Conservation (phyloP, 1,284 basidiomycete genomes). For the Cryptococcus sp. region DNA sequence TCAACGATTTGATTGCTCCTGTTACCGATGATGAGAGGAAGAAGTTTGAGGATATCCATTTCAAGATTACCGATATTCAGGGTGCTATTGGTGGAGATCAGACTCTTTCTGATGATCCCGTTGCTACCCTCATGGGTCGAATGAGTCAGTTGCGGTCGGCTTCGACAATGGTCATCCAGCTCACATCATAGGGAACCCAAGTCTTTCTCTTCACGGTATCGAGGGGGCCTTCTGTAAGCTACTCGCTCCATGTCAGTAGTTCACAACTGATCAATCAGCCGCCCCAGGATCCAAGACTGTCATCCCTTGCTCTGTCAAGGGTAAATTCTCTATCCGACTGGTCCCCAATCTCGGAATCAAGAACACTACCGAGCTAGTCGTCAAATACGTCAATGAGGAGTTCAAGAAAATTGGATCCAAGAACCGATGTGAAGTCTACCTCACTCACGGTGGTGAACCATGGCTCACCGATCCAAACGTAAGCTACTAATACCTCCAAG, state of each 20-base stretch:
- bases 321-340: slow-evolving; percentile 86
- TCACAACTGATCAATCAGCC: slow-evolving; percentile 24
- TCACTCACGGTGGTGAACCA: slow-evolving; percentile 78
- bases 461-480: slow-evolving; percentile 57
- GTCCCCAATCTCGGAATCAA: slow-evolving; percentile 79
- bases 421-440: slow-evolving; percentile 67
- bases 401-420: slow-evolving; percentile 80
- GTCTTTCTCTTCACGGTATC: slow-evolving; percentile 90
- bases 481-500: slow-evolving; percentile 7
- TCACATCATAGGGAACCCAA: slow-evolving; percentile 56
- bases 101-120: slow-evolving; percentile 75
- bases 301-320: slow-evolving; percentile 83
- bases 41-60: slow-evolving; percentile 72
- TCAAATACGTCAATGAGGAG: slow-evolving; percentile 66
- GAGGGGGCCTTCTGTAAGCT: slow-evolving; percentile 83
- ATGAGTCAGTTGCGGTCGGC: slow-evolving; percentile 29
- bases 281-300: slow-evolving; percentile 88
- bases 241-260: slow-evolving; percentile 12
- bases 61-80: slow-evolving; percentile 66
- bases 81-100: slow-evolving; percentile 71
- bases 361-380: slow-evolving; percentile 65
- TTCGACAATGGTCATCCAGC: background rate
- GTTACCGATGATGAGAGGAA: slow-evolving; percentile 71
- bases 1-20: slow-evolving; percentile 79
- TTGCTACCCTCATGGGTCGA: slow-evolving; percentile 56